These are phyloP conservation scores for Chlorella variabilis DNA, from an alignment of 163 green algal genomes.

Conservation along the genomic window DNA sequence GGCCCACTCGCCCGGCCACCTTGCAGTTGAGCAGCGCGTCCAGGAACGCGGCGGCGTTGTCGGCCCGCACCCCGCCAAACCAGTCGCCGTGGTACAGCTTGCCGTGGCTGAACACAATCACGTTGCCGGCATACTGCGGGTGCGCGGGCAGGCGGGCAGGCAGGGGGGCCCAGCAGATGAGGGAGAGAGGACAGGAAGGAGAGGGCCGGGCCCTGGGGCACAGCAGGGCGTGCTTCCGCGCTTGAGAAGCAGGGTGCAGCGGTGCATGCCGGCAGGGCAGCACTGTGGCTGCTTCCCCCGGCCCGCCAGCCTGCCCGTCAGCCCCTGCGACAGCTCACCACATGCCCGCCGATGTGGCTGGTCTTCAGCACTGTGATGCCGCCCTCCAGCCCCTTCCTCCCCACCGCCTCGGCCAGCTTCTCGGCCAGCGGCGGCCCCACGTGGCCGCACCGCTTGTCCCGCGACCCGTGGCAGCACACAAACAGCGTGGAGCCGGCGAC, in stretches of 20 bases:
- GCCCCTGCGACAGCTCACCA: constrained; percentile 11
- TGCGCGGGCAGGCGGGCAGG: no score
- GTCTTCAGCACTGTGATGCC: constrained; percentile 42
- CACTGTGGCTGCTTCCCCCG: neutral
- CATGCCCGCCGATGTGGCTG: constrained; percentile 58
- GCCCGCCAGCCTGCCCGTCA: neutral
- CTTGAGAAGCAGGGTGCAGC: no score
- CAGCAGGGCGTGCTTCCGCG: no score
- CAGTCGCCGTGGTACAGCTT: constrained; percentile 58
- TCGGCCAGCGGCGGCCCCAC: constrained; percentile 42
- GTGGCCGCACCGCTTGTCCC: constrained; percentile 55
- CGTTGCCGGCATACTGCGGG: constrained; percentile 67
- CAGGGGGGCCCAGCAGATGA: neutral
- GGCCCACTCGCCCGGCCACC: no score
- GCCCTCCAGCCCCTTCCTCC: constrained; percentile 1
- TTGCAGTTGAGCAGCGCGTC: constrained; percentile 24
- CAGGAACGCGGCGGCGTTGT: constrained; percentile 51
- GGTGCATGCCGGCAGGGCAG: no score
- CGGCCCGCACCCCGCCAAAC: constrained; percentile 53
- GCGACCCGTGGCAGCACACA: constrained; percentile 46
- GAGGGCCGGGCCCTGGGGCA: no score
- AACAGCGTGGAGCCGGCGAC: constrained; percentile 9
- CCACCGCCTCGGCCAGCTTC: constrained; percentile 24
- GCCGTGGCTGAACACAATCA: constrained; percentile 48
- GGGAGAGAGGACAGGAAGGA: no score